Conservation (phyloP, 1,139 yeast genomes). For the Geotrichum bryndzae region DNA sequence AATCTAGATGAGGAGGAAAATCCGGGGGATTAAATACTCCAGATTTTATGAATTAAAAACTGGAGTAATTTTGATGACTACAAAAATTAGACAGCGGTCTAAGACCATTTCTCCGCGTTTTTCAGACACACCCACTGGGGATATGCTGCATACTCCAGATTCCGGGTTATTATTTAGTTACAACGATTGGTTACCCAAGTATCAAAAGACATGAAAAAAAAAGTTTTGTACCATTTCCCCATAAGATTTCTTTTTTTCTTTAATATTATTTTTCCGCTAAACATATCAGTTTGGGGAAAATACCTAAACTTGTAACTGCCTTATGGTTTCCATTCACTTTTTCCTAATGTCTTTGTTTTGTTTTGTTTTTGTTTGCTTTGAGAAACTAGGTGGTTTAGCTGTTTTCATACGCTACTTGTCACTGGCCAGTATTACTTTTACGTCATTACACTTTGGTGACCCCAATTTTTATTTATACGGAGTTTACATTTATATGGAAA, state of each 20-base stretch:
- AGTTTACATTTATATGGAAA: neutral
- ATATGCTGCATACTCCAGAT: neutral
- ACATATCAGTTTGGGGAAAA: neutral
- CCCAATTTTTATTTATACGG: neutral
- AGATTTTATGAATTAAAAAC: neutral
- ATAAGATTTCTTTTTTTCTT: no score
- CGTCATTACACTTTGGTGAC: neutral
- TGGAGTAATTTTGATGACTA: neutral
- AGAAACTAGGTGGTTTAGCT: neutral
- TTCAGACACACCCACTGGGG: neutral
- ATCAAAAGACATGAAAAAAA: neutral
- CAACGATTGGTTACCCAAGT: neutral
- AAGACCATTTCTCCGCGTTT: neutral
- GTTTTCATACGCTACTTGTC: neutral
- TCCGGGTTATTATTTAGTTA: neutral
- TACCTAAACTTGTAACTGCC: neutral
- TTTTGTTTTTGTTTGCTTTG: no score
- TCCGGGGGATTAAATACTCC: neutral
- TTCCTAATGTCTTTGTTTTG: no score
- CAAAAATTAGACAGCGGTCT: neutral
- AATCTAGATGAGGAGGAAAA: neutral
- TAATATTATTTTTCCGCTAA: neutral
- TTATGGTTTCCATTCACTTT: neutral
- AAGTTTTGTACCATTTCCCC: neutral
- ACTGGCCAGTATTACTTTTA: neutral